Conservation (phyloP, 1,284 basidiomycete genomes). For the Cutaneotrichosporon cavernicola region DNA sequence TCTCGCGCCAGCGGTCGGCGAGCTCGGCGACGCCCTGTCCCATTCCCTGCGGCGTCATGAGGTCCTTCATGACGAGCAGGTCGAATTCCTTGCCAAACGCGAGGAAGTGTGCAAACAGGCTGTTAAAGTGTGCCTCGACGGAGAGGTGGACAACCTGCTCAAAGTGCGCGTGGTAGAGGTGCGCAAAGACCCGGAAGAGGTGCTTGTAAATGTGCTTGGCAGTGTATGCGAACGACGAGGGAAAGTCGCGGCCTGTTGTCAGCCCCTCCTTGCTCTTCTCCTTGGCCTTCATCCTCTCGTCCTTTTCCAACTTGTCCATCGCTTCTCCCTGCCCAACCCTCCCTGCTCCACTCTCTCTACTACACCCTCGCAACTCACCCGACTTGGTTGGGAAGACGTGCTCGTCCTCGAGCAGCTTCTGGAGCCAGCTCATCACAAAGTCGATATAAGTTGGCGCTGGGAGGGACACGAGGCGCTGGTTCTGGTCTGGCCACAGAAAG, state of each 20-base stretch:
- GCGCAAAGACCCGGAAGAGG: constrained; percentile 93
- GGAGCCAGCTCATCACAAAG: constrained; percentile 98
- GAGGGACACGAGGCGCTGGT: constrained; percentile 87
- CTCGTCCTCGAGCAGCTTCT: constrained; percentile 90
- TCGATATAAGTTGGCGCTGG: constrained; percentile 97
- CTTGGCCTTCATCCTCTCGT: too few species aligned
- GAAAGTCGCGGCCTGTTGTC: constrained; percentile 78
- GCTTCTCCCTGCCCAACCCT: background rate
- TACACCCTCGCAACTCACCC: constrained; percentile 57
- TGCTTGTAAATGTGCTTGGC: constrained; percentile 97
- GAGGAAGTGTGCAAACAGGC: constrained; percentile 94
- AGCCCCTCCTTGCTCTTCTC: background rate
- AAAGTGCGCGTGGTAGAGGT: constrained; percentile 96
- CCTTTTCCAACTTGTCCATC: too few species aligned
- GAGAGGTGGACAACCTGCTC: constrained; percentile 85
- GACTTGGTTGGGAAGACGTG: constrained; percentile 92
- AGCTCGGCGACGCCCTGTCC: constrained; percentile 67
- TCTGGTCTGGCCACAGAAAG: constrained; percentile 97
- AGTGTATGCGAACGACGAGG: constrained; percentile 81
- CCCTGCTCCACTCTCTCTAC: background rate
- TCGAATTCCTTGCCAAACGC: constrained; percentile 83
- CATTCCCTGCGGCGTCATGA: constrained; percentile 55
- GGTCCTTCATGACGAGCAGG: constrained; percentile 79
- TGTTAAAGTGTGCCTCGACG: constrained; percentile 95
- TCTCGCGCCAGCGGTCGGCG: constrained; percentile 86